Percentiles rank a stretch among this genome's conserved stretches.
Conservation (phyloP, 2,329 filamentous ascomycete genomes). For the Clonostachys rhizophaga region DNA sequence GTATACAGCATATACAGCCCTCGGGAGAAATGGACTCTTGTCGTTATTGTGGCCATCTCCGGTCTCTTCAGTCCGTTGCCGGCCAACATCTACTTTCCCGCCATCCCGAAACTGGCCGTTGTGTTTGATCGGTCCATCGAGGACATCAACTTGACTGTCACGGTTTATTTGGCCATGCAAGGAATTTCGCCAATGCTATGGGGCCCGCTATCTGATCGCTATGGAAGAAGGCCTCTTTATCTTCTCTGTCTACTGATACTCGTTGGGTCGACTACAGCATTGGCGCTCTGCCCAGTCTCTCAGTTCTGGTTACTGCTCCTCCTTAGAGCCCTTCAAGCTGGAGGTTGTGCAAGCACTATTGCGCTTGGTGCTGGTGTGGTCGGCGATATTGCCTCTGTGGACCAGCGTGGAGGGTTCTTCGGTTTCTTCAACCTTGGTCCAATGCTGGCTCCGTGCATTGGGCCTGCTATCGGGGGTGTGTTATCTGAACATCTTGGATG, state of each 20-base stretch:
- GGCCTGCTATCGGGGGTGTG: constrained; percentile 44
- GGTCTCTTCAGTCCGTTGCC: constrained; percentile 18
- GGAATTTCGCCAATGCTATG: constrained; percentile 24
- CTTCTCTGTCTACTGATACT: constrained; percentile 19
- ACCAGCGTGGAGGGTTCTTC: constrained; percentile 23
- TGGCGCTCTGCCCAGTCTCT: constrained; percentile 19
- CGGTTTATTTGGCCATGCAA: constrained; percentile 22
- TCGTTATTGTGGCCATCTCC: constrained; percentile 6
- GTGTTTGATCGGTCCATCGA: constrained; percentile 20
- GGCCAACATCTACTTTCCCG: constrained; percentile 26
- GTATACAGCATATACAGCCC: constrained; percentile 5
- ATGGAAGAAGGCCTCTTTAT: constrained; percentile 20
- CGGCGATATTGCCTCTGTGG: constrained; percentile 20
- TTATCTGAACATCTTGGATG: constrained; percentile 41
- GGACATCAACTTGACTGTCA: constrained; percentile 21
- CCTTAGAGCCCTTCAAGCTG: constrained; percentile 19
- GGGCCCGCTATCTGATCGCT: constrained; percentile 24
- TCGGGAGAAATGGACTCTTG: constrained; percentile 7
- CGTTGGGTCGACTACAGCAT: constrained; percentile 20
- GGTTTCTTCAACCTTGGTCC: constrained; percentile 24
- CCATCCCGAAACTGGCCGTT: constrained; percentile 16
- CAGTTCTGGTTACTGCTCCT: constrained; percentile 24
- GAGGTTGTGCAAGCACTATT: constrained; percentile 25
- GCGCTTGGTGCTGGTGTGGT: constrained; percentile 23
- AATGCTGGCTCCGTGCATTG: constrained; percentile 38